Evolutionary conservation across 768 basidiomycete species (phyloP).

Genomic region (Albatrellus ellisii): DNA sequence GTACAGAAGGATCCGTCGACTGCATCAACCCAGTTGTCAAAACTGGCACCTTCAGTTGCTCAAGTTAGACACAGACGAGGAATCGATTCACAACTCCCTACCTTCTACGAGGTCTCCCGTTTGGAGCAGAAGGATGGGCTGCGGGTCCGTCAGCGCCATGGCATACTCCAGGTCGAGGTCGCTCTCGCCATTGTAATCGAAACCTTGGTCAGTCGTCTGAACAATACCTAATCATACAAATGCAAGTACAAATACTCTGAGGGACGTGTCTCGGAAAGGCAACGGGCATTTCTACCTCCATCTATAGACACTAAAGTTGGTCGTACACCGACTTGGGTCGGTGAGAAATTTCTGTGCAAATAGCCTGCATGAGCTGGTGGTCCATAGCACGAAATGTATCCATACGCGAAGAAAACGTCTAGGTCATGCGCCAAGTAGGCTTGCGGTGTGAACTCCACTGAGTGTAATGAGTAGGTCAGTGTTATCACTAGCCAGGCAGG

Average conservation of each 20-base stretch:
- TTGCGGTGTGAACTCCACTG: conserved; percentile 32
- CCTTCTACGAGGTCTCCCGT: conserved; percentile 22
- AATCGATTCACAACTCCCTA: neutral
- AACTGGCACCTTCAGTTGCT: conserved; percentile 4
- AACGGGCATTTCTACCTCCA: conserved; percentile 27
- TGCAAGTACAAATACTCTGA: conserved; percentile 11
- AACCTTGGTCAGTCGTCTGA: conserved; percentile 30
- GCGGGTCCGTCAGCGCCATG: conserved; percentile 33
- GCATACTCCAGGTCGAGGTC: conserved; percentile 63
- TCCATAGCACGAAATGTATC: neutral
- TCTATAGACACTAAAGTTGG: conserved; percentile 24
- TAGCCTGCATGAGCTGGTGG: neutral
- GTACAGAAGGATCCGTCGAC: conserved; percentile 9
- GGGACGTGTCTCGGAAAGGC: neutral
- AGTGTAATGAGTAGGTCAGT: neutral
- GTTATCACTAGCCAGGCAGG: neutral
- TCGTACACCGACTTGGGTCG: conserved; percentile 24
- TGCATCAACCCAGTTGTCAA: conserved; percentile 13
- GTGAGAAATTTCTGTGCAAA: conserved; percentile 24
- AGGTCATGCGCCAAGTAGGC: conserved; percentile 30
- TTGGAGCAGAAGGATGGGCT: conserved; percentile 26
- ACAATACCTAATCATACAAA: conserved; percentile 19
- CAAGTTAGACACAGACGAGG: neutral
- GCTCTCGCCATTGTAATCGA: conserved; percentile 49
- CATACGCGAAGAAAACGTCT: conserved; percentile 25